Evolutionary conservation across 805 yeast species (phyloP), one percentile per base, ranked within the genome.

Genomic region (Pichia gijzeniarum): DNA sequence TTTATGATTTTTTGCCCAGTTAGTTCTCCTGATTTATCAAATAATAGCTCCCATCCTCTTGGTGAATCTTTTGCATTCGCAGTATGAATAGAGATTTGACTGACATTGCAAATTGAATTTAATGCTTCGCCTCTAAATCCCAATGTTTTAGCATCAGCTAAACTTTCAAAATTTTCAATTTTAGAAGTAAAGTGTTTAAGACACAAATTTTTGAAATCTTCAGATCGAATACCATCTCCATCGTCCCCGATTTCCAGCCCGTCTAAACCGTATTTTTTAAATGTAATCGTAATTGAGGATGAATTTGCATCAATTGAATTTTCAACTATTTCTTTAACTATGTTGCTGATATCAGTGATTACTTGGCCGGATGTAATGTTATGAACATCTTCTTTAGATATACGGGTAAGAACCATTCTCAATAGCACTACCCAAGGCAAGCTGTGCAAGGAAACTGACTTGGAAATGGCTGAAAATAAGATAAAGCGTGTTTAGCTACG

Each of bases 331-430:
- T 91, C 99, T 59, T 91, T 91, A 27, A 84, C 80, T 0, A 86
- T 84, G 0, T 91, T 79, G 0, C 77, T 70, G 36, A 93, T 64
- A 54, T 86, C 95, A 5, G 81, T 76, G 12, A 93, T 85, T 13
- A 93, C 98, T 61, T 93, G 99, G 0, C 96, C 96, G 0, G 97
- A 87, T 0, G 96, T 88, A 47, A 91, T 78, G 48, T 74, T 70
- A 52, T 85, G 86, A 6, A 89, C 72, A 53, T 90, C 95, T 9
- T 55, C 53, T 1, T 52, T 51, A 31, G 68, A 69, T 22, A 80
- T 76, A 5, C 69, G 68, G 30, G 56, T 48, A 14, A 71, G 64
- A 10, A 59, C 32, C 64, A 60, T 59, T 3, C 5, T 33, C 16
- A 4, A 18, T 5, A 13, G 14, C 28, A 25, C 28, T 25, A 25